Base-by-base conservation (phyloP, 2,329 filamentous ascomycete genomes). In the Aureobasidium sp. region DNA sequence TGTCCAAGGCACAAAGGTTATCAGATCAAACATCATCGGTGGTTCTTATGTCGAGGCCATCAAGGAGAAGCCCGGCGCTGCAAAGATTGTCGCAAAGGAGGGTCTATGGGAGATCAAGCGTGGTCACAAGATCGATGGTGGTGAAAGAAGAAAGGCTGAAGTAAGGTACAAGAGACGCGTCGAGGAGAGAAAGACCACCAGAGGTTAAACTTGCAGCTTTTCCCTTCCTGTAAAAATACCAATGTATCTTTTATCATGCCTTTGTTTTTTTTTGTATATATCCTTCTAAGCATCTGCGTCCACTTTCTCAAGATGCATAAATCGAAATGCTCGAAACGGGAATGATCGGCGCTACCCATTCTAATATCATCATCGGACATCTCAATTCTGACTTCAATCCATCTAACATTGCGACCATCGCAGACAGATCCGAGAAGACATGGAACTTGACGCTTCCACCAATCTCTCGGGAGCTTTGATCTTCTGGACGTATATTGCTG, bases 41-140 rank as follows among this genome's bases (percentile, higher is more conserved):
- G 93, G 93, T 0, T 89, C 89, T 1, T 88, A 86, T 69, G 83
- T 91, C 6, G 79, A 87, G 71, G 84, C 86, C 5, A 72, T 92
- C 32, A 87, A 88, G 74, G 84, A 83, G 1, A 77, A 77, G 37
- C 74, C 77, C 63, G 82, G 84, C 1, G 86, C 84, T 9, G 89
- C 87, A 12, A 79, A 81, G 57, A 81, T 97, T 67, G 80, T 81
- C 66, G 82, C 90, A 26, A 85, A 87, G 62, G 92, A 97, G 74
- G 91, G 93, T 10, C 88, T 97, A 80, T 97, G 93, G 94, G 93
- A 97, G 79, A 82, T 91, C 70, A 87, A 83, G 73, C 83, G 87
- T 70, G 93, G 94, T 32, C 85, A 86, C 71, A 97, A 97, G 86
- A 87, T 99, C 67, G 92, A 97, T 76, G 94, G 94, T 71, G 94